Conservation (phyloP, 805 yeast genomes). For the Myxozyma neglecta region DNA sequence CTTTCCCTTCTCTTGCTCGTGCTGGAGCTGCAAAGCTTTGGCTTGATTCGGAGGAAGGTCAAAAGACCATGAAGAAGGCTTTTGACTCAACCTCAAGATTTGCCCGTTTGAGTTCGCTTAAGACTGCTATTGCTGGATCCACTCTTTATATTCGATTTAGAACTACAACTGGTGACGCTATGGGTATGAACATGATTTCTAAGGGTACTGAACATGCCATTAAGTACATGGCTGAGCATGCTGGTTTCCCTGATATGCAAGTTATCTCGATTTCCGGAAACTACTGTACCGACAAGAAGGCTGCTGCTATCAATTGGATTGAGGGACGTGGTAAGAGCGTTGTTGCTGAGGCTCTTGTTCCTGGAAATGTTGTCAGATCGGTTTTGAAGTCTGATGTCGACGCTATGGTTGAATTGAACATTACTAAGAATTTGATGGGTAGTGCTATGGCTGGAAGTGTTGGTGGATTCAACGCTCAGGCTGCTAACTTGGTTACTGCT, state of each 20-base stretch:
- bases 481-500: slow-evolving; percentile 94
- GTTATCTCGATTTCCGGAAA: slow-evolving; percentile 93
- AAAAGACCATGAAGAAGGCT: slow-evolving; percentile 73
- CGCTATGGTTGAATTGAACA: slow-evolving; percentile 85
- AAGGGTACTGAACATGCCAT: slow-evolving; percentile 93
- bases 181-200: slow-evolving; percentile 99
- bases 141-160: slow-evolving; percentile 85
- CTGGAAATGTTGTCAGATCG: slow-evolving; percentile 71
- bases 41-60: slow-evolving; percentile 96
- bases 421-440: slow-evolving; percentile 87
- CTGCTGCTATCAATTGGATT: slow-evolving; percentile 98
- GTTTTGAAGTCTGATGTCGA: slow-evolving; percentile 91
- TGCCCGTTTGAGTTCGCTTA: slow-evolving; percentile 87
- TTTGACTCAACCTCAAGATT: slow-evolving; percentile 96
- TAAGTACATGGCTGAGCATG: slow-evolving; percentile 78
- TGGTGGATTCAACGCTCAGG: slow-evolving; percentile 98
- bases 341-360: slow-evolving; percentile 93
- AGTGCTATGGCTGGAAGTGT: slow-evolving; percentile 98
- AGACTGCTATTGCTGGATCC: slow-evolving; percentile 93
- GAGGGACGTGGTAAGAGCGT: slow-evolving; percentile 99
- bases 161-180: slow-evolving; percentile 99
- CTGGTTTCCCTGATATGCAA: slow-evolving; percentile 93
- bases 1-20: slow-evolving; percentile 76
- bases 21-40: slow-evolving; percentile 94
- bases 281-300: slow-evolving; percentile 95